These are phyloP conservation scores for Mycosphaerella arachidis DNA, from an alignment of 2,329 filamentous ascomycete species.

Conservation along the genomic window DNA sequence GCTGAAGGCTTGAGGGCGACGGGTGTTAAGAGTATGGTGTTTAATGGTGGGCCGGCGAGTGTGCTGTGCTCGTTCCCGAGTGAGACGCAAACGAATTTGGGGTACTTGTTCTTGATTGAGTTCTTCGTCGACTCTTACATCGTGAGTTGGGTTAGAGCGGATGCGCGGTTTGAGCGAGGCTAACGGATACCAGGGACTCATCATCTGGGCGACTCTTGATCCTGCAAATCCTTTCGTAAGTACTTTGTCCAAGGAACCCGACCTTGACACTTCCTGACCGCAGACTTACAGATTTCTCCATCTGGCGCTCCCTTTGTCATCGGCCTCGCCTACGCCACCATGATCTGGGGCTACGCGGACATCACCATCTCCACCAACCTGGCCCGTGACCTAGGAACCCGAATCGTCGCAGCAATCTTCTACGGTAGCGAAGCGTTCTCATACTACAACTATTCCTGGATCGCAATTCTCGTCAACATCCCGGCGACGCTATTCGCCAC, in stretches of 20 bases:
- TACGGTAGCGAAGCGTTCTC: conserved; percentile 50
- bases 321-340: conserved; percentile 50
- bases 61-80: conserved; percentile 54
- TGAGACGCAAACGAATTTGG: conserved; percentile 49
- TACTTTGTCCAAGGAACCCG: background rate
- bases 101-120: conserved; percentile 56
- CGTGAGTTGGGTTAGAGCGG: conserved; percentile 28
- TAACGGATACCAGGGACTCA: conserved; percentile 38
- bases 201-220: conserved; percentile 57
- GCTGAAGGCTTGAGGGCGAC: conserved; percentile 38
- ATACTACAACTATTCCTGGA: conserved; percentile 48
- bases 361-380: conserved; percentile 55
- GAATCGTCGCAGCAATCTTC: conserved; percentile 57
- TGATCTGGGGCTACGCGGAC: conserved; percentile 53
- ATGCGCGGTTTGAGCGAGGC: background rate
- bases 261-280: background rate
- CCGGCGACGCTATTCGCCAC: conserved; percentile 55
- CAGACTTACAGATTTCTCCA: conserved; percentile 36
- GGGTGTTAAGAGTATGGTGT: conserved; percentile 38
- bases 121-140: conserved; percentile 57
- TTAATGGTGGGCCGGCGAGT: conserved; percentile 49
- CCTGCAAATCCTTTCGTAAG: conserved; percentile 53
- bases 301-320: conserved; percentile 50
- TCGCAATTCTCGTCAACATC: conserved; percentile 53
- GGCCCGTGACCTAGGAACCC: conserved; percentile 55